phyloP scores from a whole-genome alignment of 352 stramenopile genomes.

The Pythium biforme region DNA sequence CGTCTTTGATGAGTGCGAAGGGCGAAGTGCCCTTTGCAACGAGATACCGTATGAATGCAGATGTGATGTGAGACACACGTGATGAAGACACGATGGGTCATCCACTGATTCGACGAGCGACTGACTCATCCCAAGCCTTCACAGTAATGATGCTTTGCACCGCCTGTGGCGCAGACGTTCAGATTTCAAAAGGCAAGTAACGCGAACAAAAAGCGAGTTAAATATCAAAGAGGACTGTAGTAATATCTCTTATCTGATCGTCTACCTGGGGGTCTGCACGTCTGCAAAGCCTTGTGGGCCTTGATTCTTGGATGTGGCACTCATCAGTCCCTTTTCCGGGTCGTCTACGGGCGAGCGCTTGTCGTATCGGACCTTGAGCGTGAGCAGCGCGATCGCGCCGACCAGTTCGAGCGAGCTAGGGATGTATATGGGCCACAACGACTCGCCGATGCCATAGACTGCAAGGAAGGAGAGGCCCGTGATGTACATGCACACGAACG shows the following conservation, averaged over 20 bases:
- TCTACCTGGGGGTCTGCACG: background rate
- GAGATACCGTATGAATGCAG: too few relatives aligned
- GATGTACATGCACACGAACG: constrained; percentile 49
- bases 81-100: too few relatives aligned
- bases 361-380: constrained; percentile 44
- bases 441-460: constrained; percentile 45
- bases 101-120: too few relatives aligned
- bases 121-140: too few relatives aligned
- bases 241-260: too few relatives aligned
- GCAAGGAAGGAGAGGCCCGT: constrained; percentile 35
- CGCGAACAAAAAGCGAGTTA: too few relatives aligned
- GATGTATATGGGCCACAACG: constrained; percentile 54
- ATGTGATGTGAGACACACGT: too few relatives aligned
- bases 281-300: background rate
- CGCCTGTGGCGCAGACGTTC: too few relatives aligned
- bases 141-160: too few relatives aligned
- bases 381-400: constrained; percentile 33
- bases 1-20: constrained; percentile 6
- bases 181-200: too few relatives aligned
- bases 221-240: too few relatives aligned
- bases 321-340: background rate
- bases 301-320: background rate
- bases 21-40: too few relatives aligned
- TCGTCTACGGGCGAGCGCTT: background rate
- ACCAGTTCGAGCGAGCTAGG: constrained; percentile 40